Evolutionary conservation across 2,329 filamentous ascomycete genomes (phyloP).

Genomic region (Fusarium sp.): DNA sequence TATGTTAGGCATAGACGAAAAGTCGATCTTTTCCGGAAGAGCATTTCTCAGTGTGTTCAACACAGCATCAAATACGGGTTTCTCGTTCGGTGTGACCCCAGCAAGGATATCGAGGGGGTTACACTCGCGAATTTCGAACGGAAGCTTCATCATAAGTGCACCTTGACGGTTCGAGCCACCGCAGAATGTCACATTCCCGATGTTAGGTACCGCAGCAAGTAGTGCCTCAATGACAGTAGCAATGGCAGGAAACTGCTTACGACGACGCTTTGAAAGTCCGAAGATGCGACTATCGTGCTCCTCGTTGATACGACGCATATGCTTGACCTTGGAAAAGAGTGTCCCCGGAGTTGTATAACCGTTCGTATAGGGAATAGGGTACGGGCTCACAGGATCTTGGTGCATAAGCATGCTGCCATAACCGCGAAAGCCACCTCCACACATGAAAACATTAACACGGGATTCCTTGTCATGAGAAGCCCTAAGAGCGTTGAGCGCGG

Average conservation of each 20-base stretch:
- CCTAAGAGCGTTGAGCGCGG: constrained; percentile 59
- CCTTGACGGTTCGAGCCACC: constrained; percentile 90
- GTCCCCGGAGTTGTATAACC: constrained; percentile 75
- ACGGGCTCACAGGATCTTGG: constrained; percentile 77
- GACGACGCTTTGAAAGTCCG: constrained; percentile 83
- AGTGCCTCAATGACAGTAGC: constrained; percentile 83
- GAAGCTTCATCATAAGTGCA: constrained; percentile 78
- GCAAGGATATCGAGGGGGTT: constrained; percentile 69
- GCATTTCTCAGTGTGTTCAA: constrained; percentile 56
- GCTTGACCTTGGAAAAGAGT: constrained; percentile 68
- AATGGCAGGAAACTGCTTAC: constrained; percentile 86
- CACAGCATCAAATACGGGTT: constrained; percentile 53
- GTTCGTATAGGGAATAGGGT: constrained; percentile 86
- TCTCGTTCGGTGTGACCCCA: constrained; percentile 43
- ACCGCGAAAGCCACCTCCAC: constrained; percentile 89
- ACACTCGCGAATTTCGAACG: constrained; percentile 67
- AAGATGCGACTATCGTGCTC: constrained; percentile 70
- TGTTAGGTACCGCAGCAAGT: constrained; percentile 74
- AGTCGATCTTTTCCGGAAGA: constrained; percentile 55
- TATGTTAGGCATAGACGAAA: constrained; percentile 55
- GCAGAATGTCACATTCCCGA: constrained; percentile 84
- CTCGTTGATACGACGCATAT: constrained; percentile 65
- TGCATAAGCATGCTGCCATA: constrained; percentile 93
- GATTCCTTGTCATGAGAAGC: constrained; percentile 52
- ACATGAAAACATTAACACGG: constrained; percentile 82